A percentile compares a stretch with the other conserved stretches of the same genome.
Conservation (phyloP, 1,284 basidiomycete species). For the Rhodotorula sp. region DNA sequence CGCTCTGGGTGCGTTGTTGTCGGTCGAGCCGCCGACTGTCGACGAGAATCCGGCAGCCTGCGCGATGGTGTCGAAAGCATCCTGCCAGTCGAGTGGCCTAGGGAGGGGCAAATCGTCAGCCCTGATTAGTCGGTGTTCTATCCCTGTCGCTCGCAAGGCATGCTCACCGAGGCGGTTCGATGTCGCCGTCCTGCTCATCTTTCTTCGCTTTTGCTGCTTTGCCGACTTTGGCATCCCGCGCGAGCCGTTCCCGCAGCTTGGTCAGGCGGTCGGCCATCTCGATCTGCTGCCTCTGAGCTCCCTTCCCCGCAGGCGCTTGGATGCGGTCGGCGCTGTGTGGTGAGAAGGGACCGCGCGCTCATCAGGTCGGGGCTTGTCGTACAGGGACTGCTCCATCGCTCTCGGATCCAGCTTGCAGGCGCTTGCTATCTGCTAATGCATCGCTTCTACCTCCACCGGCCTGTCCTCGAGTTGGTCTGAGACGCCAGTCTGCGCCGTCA, state of each 20-base stretch:
- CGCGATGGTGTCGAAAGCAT: slow-evolving; percentile 10
- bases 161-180: neutral
- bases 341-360: no score
- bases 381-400: no score
- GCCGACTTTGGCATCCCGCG: slow-evolving; percentile 2
- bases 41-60: neutral
- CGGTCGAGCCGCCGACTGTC: neutral
- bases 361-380: no score
- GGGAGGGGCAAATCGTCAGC: neutral
- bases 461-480: no score
- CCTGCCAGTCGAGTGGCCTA: slow-evolving; percentile 16
- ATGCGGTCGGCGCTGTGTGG: neutral
- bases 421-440: no score
- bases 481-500: no score
- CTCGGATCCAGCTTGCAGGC: no score
- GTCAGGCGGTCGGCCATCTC: neutral
- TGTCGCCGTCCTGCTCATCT: no score
- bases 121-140: no score
- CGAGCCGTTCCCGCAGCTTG: neutral
- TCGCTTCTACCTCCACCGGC: no score
- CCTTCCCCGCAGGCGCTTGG: neutral
- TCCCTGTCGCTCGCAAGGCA: no score
- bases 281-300: neutral
- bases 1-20: slow-evolving; percentile 1
- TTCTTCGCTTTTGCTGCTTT: neutral